Base-by-base conservation (phyloP, 805 yeast species). In the Starmera caribaea region DNA sequence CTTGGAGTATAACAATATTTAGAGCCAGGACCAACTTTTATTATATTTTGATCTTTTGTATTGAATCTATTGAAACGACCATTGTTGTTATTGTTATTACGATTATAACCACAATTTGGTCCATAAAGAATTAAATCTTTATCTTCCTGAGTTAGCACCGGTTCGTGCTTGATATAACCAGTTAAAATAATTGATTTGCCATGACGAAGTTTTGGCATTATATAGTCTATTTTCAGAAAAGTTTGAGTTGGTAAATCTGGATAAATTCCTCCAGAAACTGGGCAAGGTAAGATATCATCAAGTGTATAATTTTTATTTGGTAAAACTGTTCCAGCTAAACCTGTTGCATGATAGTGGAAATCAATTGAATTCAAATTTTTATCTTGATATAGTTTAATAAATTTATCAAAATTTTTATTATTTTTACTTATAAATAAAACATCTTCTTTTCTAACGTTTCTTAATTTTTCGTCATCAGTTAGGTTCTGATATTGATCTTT, bases 101-200 rank as follows among this genome's bases (percentile, higher is more conserved):
- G 46, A 21, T 21, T 2, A 21, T 21, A 21, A 11, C 68, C 59
- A 30, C 60, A 57, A 36, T 64, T 61, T 41, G 59, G 55, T 30
- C 75, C 76, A 49, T 76, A 71, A 28, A 69, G 51, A 12, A 86
- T 66, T 10, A 70, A 62, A 45, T 81, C 86, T 41, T 69, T 73
- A 50, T 89, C 97, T 36, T 79, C 81, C 32, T 73, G 74, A 5
- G 76, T 76, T 35, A 90, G 63, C 8, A 79, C 79, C 15, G 69
- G 67, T 30, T 63, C 62, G 43, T 78, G 81, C 5, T 87, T 72
- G 43, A 77, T 75, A 53, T 67, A 86, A 0, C 97, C 97, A 35
- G 79, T 82, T 46, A 90, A 59, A 16, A 90, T 65, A 82, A 92
- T 83, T 2, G 95, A 81, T 55, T 90, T 92, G 28, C 87, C 81